These are phyloP conservation scores for Phialophora expanda DNA, from an alignment of 2,329 filamentous ascomycete species.

Conservation along the genomic window DNA sequence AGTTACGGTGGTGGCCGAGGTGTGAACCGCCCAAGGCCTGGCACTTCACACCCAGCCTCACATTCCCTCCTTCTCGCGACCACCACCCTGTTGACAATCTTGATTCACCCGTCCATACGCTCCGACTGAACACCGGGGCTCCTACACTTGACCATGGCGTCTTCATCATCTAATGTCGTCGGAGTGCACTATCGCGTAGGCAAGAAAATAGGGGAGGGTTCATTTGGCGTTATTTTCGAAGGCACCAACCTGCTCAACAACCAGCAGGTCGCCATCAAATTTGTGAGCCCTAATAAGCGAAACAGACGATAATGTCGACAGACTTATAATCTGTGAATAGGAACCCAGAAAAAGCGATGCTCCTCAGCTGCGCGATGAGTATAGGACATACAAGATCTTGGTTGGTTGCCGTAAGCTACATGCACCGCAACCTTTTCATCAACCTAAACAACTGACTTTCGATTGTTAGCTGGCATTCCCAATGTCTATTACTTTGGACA, in stretches of 20 bases:
- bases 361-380: constrained; percentile 96
- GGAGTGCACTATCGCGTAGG: constrained; percentile 98
- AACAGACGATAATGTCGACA: not conserved
- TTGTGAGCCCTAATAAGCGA: constrained; percentile 64
- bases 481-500: constrained; percentile 99
- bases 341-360: constrained; percentile 99
- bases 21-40: constrained; percentile 28
- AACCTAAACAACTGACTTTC: constrained; percentile 30
- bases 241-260: constrained; percentile 98
- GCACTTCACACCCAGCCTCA: constrained; percentile 12
- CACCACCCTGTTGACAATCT: constrained; percentile 2
- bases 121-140: not conserved
- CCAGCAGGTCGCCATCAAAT: constrained; percentile 99
- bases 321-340: constrained; percentile 44
- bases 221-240: constrained; percentile 98
- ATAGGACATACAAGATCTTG: constrained; percentile 98
- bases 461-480: constrained; percentile 80
- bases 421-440: constrained; percentile 5
- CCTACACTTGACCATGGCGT: constrained; percentile 66
- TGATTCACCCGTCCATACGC: not conserved
- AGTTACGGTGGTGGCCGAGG: constrained; percentile 32
- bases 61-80: not conserved
- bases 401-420: constrained; percentile 91
- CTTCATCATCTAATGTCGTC: constrained; percentile 93
- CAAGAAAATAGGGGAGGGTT: constrained; percentile 99